Percentiles rank a stretch among this genome's conserved stretches.
Evolutionary conservation across 1,284 basidiomycete genomes (phyloP).

Genomic region (Volvariella surrecta): DNA sequence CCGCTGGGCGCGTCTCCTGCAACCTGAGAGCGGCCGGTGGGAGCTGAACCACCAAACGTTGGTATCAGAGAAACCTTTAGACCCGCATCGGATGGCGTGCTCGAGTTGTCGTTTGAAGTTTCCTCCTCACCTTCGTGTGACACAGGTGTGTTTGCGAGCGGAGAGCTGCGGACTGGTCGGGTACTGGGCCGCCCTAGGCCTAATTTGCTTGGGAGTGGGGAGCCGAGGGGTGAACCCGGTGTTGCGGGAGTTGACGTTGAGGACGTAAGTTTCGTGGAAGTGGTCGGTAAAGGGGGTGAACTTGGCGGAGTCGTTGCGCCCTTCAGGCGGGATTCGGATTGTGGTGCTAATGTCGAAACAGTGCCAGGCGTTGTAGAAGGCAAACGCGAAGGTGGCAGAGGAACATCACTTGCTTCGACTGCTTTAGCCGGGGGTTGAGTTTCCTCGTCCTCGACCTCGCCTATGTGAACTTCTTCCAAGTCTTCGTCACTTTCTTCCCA

Average conservation of each 20-base stretch:
- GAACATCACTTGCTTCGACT: constrained; percentile 21
- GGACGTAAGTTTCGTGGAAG: constrained; percentile 44
- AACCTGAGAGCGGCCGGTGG: too few species aligned
- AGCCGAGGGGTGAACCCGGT: constrained; percentile 13
- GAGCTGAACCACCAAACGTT: too few species aligned
- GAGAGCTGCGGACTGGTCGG: constrained; percentile 54
- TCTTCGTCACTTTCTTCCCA: constrained; percentile 17
- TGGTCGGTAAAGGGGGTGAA: constrained; percentile 13
- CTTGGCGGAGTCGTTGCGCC: constrained; percentile 6
- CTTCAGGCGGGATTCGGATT: constrained; percentile 7
- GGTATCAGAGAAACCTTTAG: too few species aligned
- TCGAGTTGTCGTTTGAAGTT: constrained; percentile 12
- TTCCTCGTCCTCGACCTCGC: constrained; percentile 18
- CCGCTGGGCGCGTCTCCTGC: too few species aligned
- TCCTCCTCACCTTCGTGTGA: constrained; percentile 25
- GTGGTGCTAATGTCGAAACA: too few species aligned
- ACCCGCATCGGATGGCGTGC: constrained; percentile 22
- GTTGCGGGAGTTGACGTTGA: constrained; percentile 15
- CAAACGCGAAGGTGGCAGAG: constrained; percentile 29
- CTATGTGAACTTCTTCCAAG: constrained; percentile 21
- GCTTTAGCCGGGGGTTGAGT: constrained; percentile 14
- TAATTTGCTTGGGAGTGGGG: constrained; percentile 23
- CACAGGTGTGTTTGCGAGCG: constrained; percentile 43
- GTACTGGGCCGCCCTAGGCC: constrained; percentile 45
- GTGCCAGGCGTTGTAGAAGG: constrained; percentile 29